These are phyloP conservation scores for Lanmaoa rubissima DNA, from an alignment of 768 basidiomycete genomes.

Conservation along the genomic window DNA sequence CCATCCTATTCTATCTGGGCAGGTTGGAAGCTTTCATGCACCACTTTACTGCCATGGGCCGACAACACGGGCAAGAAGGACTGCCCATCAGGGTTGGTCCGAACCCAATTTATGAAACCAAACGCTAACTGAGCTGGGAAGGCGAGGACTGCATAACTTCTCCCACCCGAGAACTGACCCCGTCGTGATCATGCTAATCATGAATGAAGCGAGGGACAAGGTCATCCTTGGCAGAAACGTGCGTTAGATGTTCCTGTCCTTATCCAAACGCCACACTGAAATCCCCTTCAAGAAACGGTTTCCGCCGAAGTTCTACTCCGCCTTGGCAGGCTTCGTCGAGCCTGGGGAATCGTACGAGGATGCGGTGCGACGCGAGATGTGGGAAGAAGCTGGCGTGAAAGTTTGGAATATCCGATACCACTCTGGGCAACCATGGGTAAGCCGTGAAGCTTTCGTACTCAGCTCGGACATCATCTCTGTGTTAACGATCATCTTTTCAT, in stretches of 20 bases:
- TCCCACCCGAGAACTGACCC: slow-evolving; percentile 79
- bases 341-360: slow-evolving; percentile 95
- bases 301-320: slow-evolving; percentile 76
- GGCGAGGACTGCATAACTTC: slow-evolving; percentile 87
- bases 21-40: slow-evolving; percentile 92
- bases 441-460: slow-evolving; percentile 12
- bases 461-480: not conserved
- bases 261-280: not conserved
- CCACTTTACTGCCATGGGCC: slow-evolving; percentile 71
- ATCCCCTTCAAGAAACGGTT: slow-evolving; percentile 51
- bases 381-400: slow-evolving; percentile 93
- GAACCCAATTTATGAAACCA: not conserved
- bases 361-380: slow-evolving; percentile 87
- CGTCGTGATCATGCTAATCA: slow-evolving; percentile 88
- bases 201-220: slow-evolving; percentile 77
- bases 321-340: slow-evolving; percentile 91
- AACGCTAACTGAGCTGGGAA: slow-evolving; percentile 31
- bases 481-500: not conserved
- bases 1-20: slow-evolving; percentile 86
- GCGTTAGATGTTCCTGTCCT: slow-evolving; percentile 26
- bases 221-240: slow-evolving; percentile 87
- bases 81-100: slow-evolving; percentile 69
- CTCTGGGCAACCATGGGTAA: slow-evolving; percentile 83
- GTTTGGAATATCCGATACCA: slow-evolving; percentile 85
- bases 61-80: slow-evolving; percentile 60